Evolutionary conservation across 2,329 filamentous ascomycete species (phyloP).

Genomic region (Knoxdaviesia proteae): DNA sequence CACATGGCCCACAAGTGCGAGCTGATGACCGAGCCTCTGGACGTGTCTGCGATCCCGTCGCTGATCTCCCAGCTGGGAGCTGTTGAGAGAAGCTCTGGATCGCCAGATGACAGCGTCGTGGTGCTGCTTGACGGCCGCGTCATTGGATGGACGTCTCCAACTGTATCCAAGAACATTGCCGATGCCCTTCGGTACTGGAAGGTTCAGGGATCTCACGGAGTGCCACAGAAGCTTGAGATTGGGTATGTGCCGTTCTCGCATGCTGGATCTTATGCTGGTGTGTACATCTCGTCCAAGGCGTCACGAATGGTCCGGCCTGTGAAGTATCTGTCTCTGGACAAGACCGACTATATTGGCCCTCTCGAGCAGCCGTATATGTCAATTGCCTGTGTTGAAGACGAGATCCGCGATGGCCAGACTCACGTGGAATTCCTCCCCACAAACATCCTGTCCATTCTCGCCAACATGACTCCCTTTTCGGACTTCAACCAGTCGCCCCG

Average conservation of each 20-base stretch:
- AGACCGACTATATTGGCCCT: constrained; percentile 73
- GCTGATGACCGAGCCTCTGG: constrained; percentile 55
- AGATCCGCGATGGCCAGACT: constrained; percentile 75
- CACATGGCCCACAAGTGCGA: constrained; percentile 90
- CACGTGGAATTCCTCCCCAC: constrained; percentile 91
- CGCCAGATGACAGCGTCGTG: constrained; percentile 63
- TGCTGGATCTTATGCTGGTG: constrained; percentile 85
- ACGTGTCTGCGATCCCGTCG: constrained; percentile 54
- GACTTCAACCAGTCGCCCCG: constrained; percentile 96
- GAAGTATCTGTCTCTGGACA: constrained; percentile 74
- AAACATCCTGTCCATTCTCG: constrained; percentile 90
- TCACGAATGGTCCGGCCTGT: constrained; percentile 79
- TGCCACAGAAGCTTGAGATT: constrained; percentile 74
- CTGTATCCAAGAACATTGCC: constrained; percentile 59
- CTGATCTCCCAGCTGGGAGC: constrained; percentile 66
- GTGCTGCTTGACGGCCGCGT: constrained; percentile 82
- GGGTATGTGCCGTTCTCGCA: constrained; percentile 75
- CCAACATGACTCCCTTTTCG: constrained; percentile 97
- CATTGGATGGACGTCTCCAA: constrained; percentile 73
- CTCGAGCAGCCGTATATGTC: constrained; percentile 98
- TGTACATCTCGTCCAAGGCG: constrained; percentile 78
- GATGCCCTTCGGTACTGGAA: constrained; percentile 91
- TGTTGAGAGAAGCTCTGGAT: constrained; percentile 52
- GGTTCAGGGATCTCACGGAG: constrained; percentile 61
- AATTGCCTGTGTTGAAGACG: constrained; percentile 74